A percentile compares a stretch with the other conserved stretches of the same genome.
Evolutionary conservation across 2,329 filamentous ascomycete genomes (phyloP).

Genomic region (Neobulgaria alba): DNA sequence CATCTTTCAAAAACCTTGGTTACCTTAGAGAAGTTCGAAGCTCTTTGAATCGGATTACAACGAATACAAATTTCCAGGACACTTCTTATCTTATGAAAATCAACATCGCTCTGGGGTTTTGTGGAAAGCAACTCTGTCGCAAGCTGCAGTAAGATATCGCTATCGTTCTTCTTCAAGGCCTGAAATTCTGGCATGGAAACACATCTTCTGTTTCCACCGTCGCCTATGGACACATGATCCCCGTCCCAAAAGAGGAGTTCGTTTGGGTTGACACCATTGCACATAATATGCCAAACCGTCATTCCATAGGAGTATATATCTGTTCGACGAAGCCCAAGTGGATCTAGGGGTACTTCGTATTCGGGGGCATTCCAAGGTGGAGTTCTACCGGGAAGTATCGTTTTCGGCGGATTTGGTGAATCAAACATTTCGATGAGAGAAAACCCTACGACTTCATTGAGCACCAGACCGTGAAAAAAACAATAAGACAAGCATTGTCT

Average conservation of each 20-base stretch:
- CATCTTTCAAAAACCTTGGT: not conserved
- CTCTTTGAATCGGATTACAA: not conserved
- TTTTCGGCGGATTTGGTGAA: not conserved
- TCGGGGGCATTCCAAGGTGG: not conserved
- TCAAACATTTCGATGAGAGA: not conserved
- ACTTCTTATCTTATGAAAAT: not conserved
- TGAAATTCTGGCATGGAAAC: not conserved
- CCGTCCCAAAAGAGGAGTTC: not conserved
- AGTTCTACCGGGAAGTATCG: not conserved
- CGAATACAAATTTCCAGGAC: not conserved
- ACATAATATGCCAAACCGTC: not conserved
- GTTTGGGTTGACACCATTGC: not conserved
- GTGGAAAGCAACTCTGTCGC: not conserved
- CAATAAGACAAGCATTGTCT: not conserved
- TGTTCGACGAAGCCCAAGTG: not conserved
- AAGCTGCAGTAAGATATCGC: not conserved
- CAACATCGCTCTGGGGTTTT: not conserved
- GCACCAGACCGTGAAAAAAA: not conserved
- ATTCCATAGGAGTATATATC: not conserved
- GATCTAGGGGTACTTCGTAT: not conserved
- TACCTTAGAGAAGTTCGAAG: not conserved
- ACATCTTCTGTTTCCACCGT: not conserved
- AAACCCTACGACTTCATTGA: too few relatives aligned
- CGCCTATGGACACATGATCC: not conserved
- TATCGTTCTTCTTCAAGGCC: not conserved